Evolutionary conservation across 78 protist genomes (phyloP).

Genomic region (Dictyostelium capitatum): DNA sequence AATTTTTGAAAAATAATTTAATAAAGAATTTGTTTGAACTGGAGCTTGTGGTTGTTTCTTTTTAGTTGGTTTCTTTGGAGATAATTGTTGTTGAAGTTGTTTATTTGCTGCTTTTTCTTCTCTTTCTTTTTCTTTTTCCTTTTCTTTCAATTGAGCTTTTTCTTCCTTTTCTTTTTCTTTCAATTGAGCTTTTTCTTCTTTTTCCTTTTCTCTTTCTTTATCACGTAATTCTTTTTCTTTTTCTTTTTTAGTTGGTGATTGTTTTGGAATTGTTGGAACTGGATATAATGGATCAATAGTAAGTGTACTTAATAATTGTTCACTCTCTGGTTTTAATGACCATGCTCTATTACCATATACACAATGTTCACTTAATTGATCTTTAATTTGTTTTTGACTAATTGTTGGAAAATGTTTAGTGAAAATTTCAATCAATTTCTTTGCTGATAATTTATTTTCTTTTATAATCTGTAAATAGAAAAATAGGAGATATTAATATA

Average conservation of each 20-base stretch:
- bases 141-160: not conserved
- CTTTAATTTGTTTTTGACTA: constrained; percentile 20
- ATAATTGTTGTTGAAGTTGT: not conserved
- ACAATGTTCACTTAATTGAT: constrained; percentile 38
- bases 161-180: not conserved
- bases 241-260: constrained; percentile 3
- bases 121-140: not conserved
- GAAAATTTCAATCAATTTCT: constrained; percentile 21
- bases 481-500: not conserved
- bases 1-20: constrained; percentile 15
- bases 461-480: constrained; percentile 1
- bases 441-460: constrained; percentile 22
- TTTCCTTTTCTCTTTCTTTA: not conserved
- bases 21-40: constrained; percentile 10
- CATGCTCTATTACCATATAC: constrained; percentile 2
- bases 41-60: not conserved
- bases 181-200: not conserved
- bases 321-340: constrained; percentile 7
- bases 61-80: not conserved
- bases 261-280: constrained; percentile 16
- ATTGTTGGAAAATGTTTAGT: constrained; percentile 4
- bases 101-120: not conserved
- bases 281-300: constrained; percentile 1
- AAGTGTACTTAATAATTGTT: not conserved
- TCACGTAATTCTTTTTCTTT: not conserved